Base-by-base conservation (phyloP, 2,329 filamentous ascomycete genomes). In the Metarhizium sp. region DNA sequence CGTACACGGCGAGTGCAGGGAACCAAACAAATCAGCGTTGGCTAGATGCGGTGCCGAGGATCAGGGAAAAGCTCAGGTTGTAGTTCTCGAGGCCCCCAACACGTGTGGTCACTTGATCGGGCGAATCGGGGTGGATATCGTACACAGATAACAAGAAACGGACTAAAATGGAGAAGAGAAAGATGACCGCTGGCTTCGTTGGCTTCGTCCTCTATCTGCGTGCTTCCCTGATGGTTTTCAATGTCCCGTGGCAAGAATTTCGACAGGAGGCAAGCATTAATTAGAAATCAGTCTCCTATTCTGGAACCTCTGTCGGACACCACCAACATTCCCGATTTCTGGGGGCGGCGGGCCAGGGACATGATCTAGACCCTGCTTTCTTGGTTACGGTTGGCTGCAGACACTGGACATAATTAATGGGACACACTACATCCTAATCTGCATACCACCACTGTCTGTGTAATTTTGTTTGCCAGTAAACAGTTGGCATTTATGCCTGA, bases 221-320 rank as follows among this genome's bases (percentile, higher is more conserved):
- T 29, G 29, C 42, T 42, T 34, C 16, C 34, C 18, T 48, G 34
- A 16, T n/a, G 50, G 25, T 48, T 30, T 48, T 30, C 25, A 30
- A 50, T n/a, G 25, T 49, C 25, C 25, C 18, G 13, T 25, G 25
- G 43, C 34, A 25, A 53, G 46, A 11, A 14, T 46, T 53, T 32
- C 32, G 40, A 40, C 38, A 29, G 38, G 34, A 50, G 40, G 13
- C 34, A 25, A 49, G 18, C 8, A 40, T 18, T 30, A 51, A 57
- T 56, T 56, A 53, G 55, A 51, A 59, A 55, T 55, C 49, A 20
- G 43, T 59, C 59, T 42, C 59, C 55, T 60, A 56, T 60, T 57
- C 58, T 51, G 52, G 52, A 50, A 51, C 42, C 45, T 50, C 48
- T 13, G 29, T 20, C 55, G 42, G 43, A 48, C n/a, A 34, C 50